Evolutionary conservation across 805 yeast species (phyloP), one percentile per base, ranked within the genome.

Genomic region (Wickerhamiella lipophila): DNA sequence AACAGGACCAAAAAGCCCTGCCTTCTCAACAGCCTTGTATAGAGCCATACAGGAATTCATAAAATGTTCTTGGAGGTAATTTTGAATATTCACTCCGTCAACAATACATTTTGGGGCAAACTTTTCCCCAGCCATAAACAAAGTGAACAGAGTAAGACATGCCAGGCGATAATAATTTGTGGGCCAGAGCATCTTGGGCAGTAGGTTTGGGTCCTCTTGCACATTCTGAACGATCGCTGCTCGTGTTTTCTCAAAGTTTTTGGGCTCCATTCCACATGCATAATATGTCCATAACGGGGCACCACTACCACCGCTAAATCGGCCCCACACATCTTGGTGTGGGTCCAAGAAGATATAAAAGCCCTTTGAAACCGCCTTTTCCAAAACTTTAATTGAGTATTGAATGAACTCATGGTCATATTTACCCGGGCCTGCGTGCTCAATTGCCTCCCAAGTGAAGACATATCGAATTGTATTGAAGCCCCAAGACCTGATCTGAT

Each of bases 301-400:
- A 16, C 96, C 96, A 42, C 85, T 78, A 2, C 96, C 96, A 4
- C 96, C 96, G 9, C 78, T 69, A 60, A 72, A 83, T 43, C 96
- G 73, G 1, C 92, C 80, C 96, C 96, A 88, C 11, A 81, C 94
- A 61, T 88, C 96, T 63, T 88, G 96, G 61, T 88, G 96, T 0
- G 94, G 85, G 59, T 88, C 96, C 55, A 88, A 61, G 55, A 83
- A 78, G 6, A 86, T 84, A 57, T 81, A 83, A 16, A 87, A 61
- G 1, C 92, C 94, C 25, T 77, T 68, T 16, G 70, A 60, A 42
- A 75, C 70, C 12, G 83, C 72, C 6, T 77, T 73, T 48, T 71
- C 68, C 48, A 88, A 64, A 4, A 86, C 66, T 49, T 78, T 68
- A 38, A 81, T 67, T 0, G 92, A 77, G 61, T 79, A 84, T 23